Evolutionary conservation across 108 stramenopile species (phyloP).

Genomic region (Fragilaria radians): DNA sequence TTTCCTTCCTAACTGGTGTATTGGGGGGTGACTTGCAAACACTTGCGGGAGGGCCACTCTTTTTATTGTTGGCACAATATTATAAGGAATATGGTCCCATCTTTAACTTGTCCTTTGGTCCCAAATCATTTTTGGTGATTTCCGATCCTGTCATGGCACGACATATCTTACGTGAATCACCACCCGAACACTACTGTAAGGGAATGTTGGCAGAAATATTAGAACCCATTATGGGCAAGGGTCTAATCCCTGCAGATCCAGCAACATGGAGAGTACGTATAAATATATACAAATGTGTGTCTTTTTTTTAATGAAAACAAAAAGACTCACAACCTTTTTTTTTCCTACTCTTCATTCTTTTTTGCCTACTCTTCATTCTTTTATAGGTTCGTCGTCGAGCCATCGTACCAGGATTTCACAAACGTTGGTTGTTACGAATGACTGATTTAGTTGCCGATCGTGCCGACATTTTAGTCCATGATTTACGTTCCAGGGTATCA

Average conservation of each 20-base stretch:
- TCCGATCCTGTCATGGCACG: conserved; percentile 85
- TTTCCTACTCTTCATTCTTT: not conserved
- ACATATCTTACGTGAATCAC: conserved; percentile 56
- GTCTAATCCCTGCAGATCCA: conserved; percentile 89
- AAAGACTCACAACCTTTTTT: too few species aligned
- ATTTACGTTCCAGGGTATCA: conserved; percentile 39
- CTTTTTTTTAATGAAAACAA: too few species aligned
- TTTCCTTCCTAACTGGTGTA: conserved; percentile 78
- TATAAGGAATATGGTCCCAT: conserved; percentile 85
- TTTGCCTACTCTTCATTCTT: conserved; percentile 5
- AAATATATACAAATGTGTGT: too few species aligned
- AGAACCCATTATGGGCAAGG: conserved; percentile 92
- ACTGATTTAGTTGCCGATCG: conserved; percentile 70
- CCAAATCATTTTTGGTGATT: conserved; percentile 83
- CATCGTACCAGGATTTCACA: conserved; percentile 86
- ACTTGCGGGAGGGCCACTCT: conserved; percentile 91
- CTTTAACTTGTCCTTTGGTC: conserved; percentile 87
- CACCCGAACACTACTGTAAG: conserved; percentile 76
- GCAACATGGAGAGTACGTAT: conserved; percentile 75
- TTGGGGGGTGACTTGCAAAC: conserved; percentile 89
- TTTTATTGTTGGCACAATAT: conserved; percentile 89
- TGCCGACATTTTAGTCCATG: conserved; percentile 64
- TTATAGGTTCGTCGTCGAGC: conserved; percentile 74
- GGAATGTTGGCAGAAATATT: conserved; percentile 91
- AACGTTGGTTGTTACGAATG: conserved; percentile 83